Evolutionary conservation across 2,329 filamentous ascomycete species (phyloP).

Genomic region (Didymella segeticola): DNA sequence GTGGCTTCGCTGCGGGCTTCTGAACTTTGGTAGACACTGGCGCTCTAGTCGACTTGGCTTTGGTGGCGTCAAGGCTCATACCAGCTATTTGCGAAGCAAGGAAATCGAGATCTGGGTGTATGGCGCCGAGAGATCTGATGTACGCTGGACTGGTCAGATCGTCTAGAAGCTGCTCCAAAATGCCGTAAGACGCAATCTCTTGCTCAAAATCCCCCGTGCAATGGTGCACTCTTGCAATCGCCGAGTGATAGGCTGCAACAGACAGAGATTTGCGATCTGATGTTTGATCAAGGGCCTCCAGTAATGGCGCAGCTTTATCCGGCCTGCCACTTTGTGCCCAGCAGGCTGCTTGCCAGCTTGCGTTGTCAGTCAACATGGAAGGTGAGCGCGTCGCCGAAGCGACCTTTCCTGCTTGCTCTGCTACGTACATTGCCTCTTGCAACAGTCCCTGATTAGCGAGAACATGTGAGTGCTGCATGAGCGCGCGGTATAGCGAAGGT

Average conservation of each 20-base stretch:
- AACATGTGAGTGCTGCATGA: conserved; percentile 76
- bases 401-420: conserved; percentile 81
- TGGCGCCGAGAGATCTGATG: conserved; percentile 35
- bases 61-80: conserved; percentile 44
- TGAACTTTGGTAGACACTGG: conserved; percentile 29
- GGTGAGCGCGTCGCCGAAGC: conserved; percentile 71
- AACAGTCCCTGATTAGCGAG: conserved; percentile 87
- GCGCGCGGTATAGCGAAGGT: conserved; percentile 72
- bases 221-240: conserved; percentile 58
- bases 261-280: conserved; percentile 55
- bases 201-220: conserved; percentile 56
- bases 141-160: conserved; percentile 49
- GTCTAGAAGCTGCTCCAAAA: conserved; percentile 55
- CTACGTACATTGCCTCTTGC: conserved; percentile 86
- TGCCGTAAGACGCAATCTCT: conserved; percentile 58
- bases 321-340: conserved; percentile 59
- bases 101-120: conserved; percentile 37
- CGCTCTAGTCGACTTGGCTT: conserved; percentile 14
- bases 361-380: conserved; percentile 57
- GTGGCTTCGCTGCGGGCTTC: conserved; percentile 29
- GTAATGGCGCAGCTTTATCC: conserved; percentile 57
- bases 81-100: conserved; percentile 54
- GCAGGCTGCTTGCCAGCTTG: conserved; percentile 55
- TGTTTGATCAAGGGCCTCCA: conserved; percentile 58
- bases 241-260: conserved; percentile 60